Conservation (phyloP, 2,329 filamentous ascomycete genomes). For the Aspergillus novoparasiticus region DNA sequence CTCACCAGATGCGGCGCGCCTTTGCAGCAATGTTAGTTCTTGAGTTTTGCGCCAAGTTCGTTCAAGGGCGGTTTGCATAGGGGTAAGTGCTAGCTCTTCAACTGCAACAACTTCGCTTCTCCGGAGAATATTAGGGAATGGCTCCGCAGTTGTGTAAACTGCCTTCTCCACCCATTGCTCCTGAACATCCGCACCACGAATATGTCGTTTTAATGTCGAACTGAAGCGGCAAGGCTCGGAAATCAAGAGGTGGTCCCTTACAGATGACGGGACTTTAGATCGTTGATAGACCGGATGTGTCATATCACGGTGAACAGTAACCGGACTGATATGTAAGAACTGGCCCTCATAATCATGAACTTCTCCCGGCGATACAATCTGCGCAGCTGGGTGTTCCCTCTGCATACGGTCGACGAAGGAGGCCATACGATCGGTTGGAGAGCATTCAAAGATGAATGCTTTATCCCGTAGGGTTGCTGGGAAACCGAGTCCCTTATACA, state of each 20-base stretch:
- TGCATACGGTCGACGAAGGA: slow-evolving; percentile 91
- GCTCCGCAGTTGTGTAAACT: slow-evolving; percentile 78
- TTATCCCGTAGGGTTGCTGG: slow-evolving; percentile 80
- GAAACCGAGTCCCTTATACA: slow-evolving; percentile 88
- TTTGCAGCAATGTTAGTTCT: slow-evolving; percentile 77
- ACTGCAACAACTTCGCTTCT: slow-evolving; percentile 79
- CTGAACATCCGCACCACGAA: slow-evolving; percentile 64
- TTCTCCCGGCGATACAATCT: slow-evolving; percentile 71
- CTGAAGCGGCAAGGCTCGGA: slow-evolving; percentile 79
- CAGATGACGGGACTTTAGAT: slow-evolving; percentile 76
- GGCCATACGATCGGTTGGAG: slow-evolving; percentile 72
- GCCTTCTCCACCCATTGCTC: slow-evolving; percentile 83
- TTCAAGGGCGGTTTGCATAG: slow-evolving; percentile 86
- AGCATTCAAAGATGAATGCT: slow-evolving; percentile 87
- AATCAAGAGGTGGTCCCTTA: slow-evolving; percentile 83
- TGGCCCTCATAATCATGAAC: slow-evolving; percentile 87
- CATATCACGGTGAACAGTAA: slow-evolving; percentile 81
- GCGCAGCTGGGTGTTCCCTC: slow-evolving; percentile 82
- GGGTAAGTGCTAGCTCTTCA: slow-evolving; percentile 67
- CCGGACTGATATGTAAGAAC: slow-evolving; percentile 77
- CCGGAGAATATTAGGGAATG: slow-evolving; percentile 87
- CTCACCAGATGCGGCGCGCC: slow-evolving; percentile 71
- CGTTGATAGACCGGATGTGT: slow-evolving; percentile 83
- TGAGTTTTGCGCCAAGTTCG: slow-evolving; percentile 87
- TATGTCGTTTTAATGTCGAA: slow-evolving; percentile 71